Evolutionary conservation across 345 rosid genomes (phyloP).

Genomic region (Lumnitzera racemosa): DNA sequence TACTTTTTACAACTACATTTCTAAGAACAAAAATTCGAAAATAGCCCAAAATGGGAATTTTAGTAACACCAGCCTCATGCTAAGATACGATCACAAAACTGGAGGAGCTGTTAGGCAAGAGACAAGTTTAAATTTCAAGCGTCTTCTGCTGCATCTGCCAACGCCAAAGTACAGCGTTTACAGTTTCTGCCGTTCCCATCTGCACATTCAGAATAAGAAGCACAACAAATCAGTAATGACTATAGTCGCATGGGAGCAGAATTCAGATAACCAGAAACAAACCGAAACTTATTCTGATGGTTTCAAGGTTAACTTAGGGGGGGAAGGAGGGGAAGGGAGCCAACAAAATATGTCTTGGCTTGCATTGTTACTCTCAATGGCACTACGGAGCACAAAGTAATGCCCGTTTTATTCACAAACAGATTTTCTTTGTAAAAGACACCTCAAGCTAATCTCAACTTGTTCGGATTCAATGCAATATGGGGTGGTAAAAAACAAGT

Average conservation of each 20-base stretch:
- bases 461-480: too few species aligned
- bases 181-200: conserved; percentile 85
- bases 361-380: too few species aligned
- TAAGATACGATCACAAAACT: conserved; percentile 8
- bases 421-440: too few species aligned
- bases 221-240: neutral
- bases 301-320: too few species aligned
- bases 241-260: neutral
- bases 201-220: conserved; percentile 17
- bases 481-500: neutral
- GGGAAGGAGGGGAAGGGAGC: too few species aligned
- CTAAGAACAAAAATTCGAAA: conserved; percentile 4
- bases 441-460: too few species aligned
- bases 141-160: conserved; percentile 79
- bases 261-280: neutral
- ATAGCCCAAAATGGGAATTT: conserved; percentile 16
- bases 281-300: too few species aligned
- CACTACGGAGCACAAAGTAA: too few species aligned
- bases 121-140: conserved; percentile 38
- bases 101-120: conserved; percentile 19
- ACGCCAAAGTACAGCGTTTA: conserved; percentile 62
- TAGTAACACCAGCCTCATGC: neutral
- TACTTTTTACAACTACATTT: neutral
- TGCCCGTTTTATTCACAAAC: too few species aligned
- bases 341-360: too few species aligned